Evolutionary conservation across 2,329 filamentous ascomycete genomes (phyloP), one percentile per base, ranked within the genome.

Genomic region (Ascocoryne sarcoides): DNA sequence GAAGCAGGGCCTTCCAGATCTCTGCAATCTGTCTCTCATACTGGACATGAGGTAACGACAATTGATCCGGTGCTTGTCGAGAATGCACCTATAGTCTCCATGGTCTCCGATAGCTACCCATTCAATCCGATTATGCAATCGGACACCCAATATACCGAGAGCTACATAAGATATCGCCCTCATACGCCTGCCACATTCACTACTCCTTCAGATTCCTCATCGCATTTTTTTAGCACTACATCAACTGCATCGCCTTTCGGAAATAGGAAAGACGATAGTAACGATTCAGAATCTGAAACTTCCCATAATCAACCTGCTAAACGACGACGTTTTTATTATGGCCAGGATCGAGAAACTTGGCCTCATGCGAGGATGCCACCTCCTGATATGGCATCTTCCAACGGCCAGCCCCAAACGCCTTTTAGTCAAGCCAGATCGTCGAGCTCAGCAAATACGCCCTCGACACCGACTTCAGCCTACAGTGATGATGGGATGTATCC

Each of bases 401-500:
- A 34, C 37, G 19, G 17, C 2, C 49, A 52, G 5, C n/a, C 33
- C 36, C 42, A 42, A n/a, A 34, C 36, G 19, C 18, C 37, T 38
- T 10, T 31, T 7, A 7, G 12, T 7, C 23, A 7, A 12, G n/a
- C n/a, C n/a, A n/a, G 23, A 16, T 21, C 33, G 7, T 21, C 41
- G 19, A 44, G 33, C 26, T 41, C 42, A 21, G 28, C 37, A 9
- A 39, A 42, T 18, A 50, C 50, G 18, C 68, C 61, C 18, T 55
- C 61, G 42, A 71, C 62, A 3, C 64, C 66, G 12, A 54, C 51
- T 43, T 65, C 49, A 51, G 64, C 47, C 60, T 43, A 66, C 61
- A 48, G 64, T 62, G 52, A 73, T 62, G 40, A 69, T 63, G 26
- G 60, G 54, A 12, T 26, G 7, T 43, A 66, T 61, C 36, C 61